Percentiles rank a stretch among this genome's conserved stretches.
Evolutionary conservation across 2,329 filamentous ascomycete species (phyloP).

Genomic region (Trichophyton simii): DNA sequence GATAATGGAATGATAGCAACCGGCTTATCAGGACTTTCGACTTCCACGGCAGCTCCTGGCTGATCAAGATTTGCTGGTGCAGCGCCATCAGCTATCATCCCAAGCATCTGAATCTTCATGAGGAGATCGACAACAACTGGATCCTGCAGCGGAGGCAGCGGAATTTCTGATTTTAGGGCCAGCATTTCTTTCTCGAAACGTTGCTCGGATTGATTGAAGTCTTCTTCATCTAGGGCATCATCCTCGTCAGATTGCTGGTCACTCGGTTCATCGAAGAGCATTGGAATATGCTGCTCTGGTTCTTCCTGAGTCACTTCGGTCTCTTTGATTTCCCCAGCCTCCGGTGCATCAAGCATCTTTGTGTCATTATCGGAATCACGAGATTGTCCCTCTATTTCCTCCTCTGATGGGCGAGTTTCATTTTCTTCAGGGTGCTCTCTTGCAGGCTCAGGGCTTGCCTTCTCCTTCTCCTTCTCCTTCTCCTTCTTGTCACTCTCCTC

Average conservation of each 20-base stretch:
- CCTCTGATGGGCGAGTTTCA: neutral
- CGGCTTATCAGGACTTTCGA: constrained; percentile 11
- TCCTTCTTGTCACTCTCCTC: neutral
- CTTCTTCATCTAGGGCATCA: constrained; percentile 36
- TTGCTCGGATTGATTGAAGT: constrained; percentile 34
- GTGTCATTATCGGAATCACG: neutral
- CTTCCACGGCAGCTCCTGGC: constrained; percentile 14
- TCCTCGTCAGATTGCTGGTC: constrained; percentile 36
- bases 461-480: neutral
- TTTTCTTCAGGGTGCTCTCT: neutral
- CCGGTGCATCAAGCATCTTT: neutral
- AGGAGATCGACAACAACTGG: constrained; percentile 30
- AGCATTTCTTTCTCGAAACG: constrained; percentile 36
- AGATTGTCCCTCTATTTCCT: neutral
- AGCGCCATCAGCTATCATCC: constrained; percentile 29
- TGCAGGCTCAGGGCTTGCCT: neutral
- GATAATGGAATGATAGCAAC: constrained; percentile 15
- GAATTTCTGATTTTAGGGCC: constrained; percentile 31
- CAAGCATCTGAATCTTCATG: constrained; percentile 33
- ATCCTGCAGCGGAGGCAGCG: constrained; percentile 32
- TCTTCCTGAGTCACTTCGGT: constrained; percentile 11
- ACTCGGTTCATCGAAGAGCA: constrained; percentile 25
- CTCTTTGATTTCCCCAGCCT: constrained; percentile 5
- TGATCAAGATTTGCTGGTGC: constrained; percentile 20
- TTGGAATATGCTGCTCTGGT: constrained; percentile 9